phyloP scores from a whole-genome alignment of 768 basidiomycete species.

The Phaeotremella skinneri region DNA sequence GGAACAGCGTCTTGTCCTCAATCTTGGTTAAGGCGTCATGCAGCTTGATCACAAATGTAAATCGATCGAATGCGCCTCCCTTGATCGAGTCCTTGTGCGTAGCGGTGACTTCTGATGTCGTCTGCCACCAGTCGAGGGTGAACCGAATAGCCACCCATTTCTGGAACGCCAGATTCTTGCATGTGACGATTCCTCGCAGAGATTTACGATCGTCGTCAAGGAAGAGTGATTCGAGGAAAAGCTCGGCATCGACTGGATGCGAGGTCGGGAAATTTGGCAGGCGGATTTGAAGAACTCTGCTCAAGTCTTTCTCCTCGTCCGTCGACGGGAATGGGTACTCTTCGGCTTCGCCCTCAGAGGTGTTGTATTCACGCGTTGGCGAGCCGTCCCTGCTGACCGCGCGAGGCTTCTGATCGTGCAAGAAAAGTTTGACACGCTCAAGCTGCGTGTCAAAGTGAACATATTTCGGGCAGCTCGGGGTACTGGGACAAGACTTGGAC shows the following conservation, averaged over 20 bases:
- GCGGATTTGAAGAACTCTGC: slow-evolving; percentile 56
- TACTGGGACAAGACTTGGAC: slow-evolving; percentile 68
- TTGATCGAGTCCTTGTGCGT: slow-evolving; percentile 59
- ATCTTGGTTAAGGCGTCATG: slow-evolving; percentile 72
- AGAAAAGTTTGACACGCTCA: slow-evolving; percentile 90
- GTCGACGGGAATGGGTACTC: slow-evolving; percentile 54
- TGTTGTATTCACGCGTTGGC: slow-evolving; percentile 66
- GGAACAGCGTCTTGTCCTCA: slow-evolving; percentile 75
- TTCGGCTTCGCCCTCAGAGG: slow-evolving; percentile 53
- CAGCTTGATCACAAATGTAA: slow-evolving; percentile 55
- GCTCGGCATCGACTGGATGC: slow-evolving; percentile 49
- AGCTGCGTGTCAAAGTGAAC: slow-evolving; percentile 91
- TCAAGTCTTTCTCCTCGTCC: slow-evolving; percentile 46
- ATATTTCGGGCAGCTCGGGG: slow-evolving; percentile 71
- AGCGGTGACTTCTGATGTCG: slow-evolving; percentile 86
- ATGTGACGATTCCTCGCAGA: slow-evolving; percentile 71
- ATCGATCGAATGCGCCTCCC: slow-evolving; percentile 47
- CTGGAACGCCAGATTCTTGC: slow-evolving; percentile 80
- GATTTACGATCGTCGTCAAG: slow-evolving; percentile 54
- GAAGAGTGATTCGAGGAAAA: slow-evolving; percentile 54
- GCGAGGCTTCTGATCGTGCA: slow-evolving; percentile 89
- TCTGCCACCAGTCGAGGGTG: slow-evolving; percentile 93
- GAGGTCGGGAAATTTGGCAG: slow-evolving; percentile 66
- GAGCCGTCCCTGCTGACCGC: slow-evolving; percentile 89
- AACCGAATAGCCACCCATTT: slow-evolving; percentile 87